phyloP scores from a whole-genome alignment of 495 filamentous ascomycete genomes.

The Terfezia claveryi region DNA sequence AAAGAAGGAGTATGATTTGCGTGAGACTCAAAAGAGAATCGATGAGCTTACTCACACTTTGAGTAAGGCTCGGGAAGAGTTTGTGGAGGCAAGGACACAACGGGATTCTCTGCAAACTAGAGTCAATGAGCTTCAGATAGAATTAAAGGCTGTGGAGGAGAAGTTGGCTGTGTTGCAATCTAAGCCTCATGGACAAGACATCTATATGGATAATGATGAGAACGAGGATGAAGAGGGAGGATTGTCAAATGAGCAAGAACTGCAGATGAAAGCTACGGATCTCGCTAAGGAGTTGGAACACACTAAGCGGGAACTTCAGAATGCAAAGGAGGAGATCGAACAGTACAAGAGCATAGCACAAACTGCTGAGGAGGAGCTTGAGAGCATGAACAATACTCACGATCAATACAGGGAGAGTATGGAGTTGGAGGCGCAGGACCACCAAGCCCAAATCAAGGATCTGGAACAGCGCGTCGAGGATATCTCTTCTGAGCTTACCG shows the following conservation, averaged over 20 bases:
- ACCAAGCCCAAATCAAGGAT: constrained; percentile 52
- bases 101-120: constrained; percentile 70
- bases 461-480: constrained; percentile 64
- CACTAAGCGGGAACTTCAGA: constrained; percentile 51
- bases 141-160: constrained; percentile 74
- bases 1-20: constrained; percentile 68
- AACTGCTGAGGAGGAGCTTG: constrained; percentile 67
- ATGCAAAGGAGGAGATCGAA: constrained; percentile 55
- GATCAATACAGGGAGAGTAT: constrained; percentile 74
- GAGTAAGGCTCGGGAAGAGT: constrained; percentile 56
- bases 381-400: constrained; percentile 53
- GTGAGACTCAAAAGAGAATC: constrained; percentile 67
- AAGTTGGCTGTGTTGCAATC: constrained; percentile 56
- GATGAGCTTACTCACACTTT: constrained; percentile 71
- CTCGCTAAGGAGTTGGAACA: constrained; percentile 64
- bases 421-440: constrained; percentile 47
- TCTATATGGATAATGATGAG: constrained; percentile 21
- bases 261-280: constrained; percentile 59
- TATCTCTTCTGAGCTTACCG: constrained; percentile 54
- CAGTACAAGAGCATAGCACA: constrained; percentile 79
- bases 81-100: constrained; percentile 59
- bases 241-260: constrained; percentile 58
- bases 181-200: constrained; percentile 31
- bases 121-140: constrained; percentile 69
- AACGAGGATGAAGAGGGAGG: constrained; percentile 28